Evolutionary conservation across 306 rosid species (phyloP).

Genomic region (Senna tora): DNA sequence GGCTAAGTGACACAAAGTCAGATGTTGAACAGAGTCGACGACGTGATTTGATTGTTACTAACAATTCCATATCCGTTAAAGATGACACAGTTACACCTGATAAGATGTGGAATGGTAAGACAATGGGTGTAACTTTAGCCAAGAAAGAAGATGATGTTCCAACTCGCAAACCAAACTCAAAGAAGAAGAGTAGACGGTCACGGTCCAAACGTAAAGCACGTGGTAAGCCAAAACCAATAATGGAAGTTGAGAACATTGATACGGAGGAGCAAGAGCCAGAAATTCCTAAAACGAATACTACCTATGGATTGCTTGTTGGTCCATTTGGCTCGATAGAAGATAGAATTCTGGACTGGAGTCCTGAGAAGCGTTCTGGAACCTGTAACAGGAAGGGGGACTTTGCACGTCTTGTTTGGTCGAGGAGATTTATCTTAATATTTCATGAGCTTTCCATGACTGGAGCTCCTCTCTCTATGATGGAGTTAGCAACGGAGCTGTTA

Average conservation of each 20-base stretch:
- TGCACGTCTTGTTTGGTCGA: conserved; percentile 71
- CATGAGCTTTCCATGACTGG: conserved; percentile 98
- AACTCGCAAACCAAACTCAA: conserved; percentile 45
- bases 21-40: conserved; percentile 49
- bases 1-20: conserved; percentile 40
- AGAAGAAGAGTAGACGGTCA: conserved; percentile 62
- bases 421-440: conserved; percentile 77
- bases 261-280: conserved; percentile 63
- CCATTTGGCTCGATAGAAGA: conserved; percentile 84
- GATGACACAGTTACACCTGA: conserved; percentile 44
- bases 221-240: conserved; percentile 49
- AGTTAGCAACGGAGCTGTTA: conserved; percentile 86
- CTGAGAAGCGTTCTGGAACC: conserved; percentile 62
- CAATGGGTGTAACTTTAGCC: conserved; percentile 52
- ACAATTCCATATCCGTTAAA: conserved; percentile 40
- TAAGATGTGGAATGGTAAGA: conserved; percentile 38
- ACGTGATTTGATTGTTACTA: conserved; percentile 44
- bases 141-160: conserved; percentile 50
- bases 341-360: conserved; percentile 70
- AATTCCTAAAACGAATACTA: conserved; percentile 65
- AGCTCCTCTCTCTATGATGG: conserved; percentile 95
- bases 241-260: conserved; percentile 45
- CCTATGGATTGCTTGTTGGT: conserved; percentile 86
- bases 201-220: conserved; percentile 51
- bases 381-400: conserved; percentile 77